Evolutionary conservation across 805 yeast genomes (phyloP), one percentile per base, ranked within the genome.

Genomic region (Yueomyces sinensis): DNA sequence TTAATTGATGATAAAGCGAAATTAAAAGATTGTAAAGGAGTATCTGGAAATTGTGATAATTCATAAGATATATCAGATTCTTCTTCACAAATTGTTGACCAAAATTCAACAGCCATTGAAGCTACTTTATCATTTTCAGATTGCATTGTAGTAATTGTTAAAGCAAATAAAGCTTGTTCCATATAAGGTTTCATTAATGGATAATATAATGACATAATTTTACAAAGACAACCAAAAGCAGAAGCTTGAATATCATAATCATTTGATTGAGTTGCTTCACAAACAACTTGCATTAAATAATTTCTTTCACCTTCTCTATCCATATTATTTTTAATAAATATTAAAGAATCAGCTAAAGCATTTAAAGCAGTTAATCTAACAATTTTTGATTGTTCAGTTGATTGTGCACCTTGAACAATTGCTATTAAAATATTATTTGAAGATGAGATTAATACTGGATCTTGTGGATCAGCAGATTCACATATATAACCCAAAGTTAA

Each of bases 71-170:
- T 75, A 42, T 83, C 95, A 42, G 82, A 68, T 59, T 91, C 98
- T 53, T 81, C 95, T 63, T 91, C 98, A 64, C 97, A 87, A n/a
- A 91, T 91, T n/a, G 98, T 84, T 39, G 89, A 76, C 98, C 98
- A 91, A 57, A 91, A 89, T 62, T 91, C 98, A 38, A 91, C 91
- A 22, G 98, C 96, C 96, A 89, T 87, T 54, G 96, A 84, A 1
- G 95, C 80, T 22, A 91, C 97, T 47, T 73, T 73, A 60, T 83
- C 80, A 24, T 62, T 52, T 5, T 49, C 44, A 37, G 84, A 77
- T 58, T 78, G 78, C 95, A 91, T 91, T 30, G 97, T 96, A 16
- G 76, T 62, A 30, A 89, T 86, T 4, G 97, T 87, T 39, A 91
- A 68, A 14, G 84, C 83, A 47, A 81, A 91, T 35, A 91, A 63